These are phyloP conservation scores for Aspergillus terreus DNA, from an alignment of 2,329 filamentous ascomycete species.

Conservation along the genomic window DNA sequence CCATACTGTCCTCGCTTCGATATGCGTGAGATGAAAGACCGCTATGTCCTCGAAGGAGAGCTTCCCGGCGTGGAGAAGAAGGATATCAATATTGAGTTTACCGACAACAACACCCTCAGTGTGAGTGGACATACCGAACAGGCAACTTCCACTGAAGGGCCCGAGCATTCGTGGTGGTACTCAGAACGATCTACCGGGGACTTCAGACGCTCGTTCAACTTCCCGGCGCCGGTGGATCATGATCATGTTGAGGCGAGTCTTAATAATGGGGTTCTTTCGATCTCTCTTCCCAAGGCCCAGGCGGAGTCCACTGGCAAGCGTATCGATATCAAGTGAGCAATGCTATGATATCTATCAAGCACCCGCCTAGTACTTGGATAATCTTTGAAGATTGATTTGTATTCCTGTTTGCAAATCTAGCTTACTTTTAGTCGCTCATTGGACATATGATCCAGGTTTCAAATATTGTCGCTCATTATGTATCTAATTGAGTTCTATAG, in stretches of 20 bases:
- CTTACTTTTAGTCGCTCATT: too few species aligned
- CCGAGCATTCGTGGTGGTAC: slow-evolving; percentile 53
- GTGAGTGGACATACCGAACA: slow-evolving; percentile 44
- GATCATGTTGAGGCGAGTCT: slow-evolving; percentile 59
- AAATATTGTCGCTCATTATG: too few species aligned
- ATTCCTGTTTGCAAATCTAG: too few species aligned
- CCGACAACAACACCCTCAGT: slow-evolving; percentile 45
- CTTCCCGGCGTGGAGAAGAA: slow-evolving; percentile 47
- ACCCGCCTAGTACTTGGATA: too few species aligned
- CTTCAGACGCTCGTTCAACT: slow-evolving; percentile 58
- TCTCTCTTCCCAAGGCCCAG: slow-evolving; percentile 53
- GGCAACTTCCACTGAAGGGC: slow-evolving; percentile 15
- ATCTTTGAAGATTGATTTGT: too few species aligned
- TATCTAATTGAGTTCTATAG: too few species aligned
- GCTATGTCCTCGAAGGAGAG: slow-evolving; percentile 48
- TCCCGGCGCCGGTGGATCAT: slow-evolving; percentile 56
- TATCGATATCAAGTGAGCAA: neutral
- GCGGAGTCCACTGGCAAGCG: neutral
- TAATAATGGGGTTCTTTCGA: slow-evolving; percentile 58
- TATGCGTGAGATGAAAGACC: slow-evolving; percentile 41
- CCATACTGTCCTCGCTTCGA: slow-evolving; percentile 40
- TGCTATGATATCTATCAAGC: too few species aligned
- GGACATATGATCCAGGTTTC: too few species aligned
- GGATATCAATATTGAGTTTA: slow-evolving; percentile 47
- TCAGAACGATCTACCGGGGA: slow-evolving; percentile 57